Evolutionary conservation across 2,329 filamentous ascomycete genomes (phyloP), one percentile per base, ranked within the genome.

Genomic region (Arthrocladium fulminans): DNA sequence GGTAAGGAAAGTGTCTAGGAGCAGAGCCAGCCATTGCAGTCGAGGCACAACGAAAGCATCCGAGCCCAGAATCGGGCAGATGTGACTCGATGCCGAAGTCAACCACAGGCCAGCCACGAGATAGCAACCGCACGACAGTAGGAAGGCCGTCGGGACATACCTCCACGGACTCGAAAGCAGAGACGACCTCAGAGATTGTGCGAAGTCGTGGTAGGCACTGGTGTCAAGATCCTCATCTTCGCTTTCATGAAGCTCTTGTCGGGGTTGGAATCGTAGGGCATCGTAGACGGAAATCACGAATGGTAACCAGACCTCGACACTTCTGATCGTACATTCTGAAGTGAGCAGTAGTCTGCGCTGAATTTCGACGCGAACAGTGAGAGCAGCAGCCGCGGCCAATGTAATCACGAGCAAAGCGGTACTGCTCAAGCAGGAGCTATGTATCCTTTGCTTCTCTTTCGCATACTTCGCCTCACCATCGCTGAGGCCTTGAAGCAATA

Each of bases 71-170:
- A 66, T 59, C 1, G 73, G 67, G 55, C 74, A 77, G 19, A 77
- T 73, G 49, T 72, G 73, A 2, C 72, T 74, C 13, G 72, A 73
- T 34, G 60, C 56, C 13, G 63, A 66, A 38, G 62, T 65, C 32
- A 58, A 51, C 6, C 63, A 59, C 13, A 70, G 60, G 1, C 60
- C 59, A 12, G 65, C 55, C 4, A 63, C 61, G 25, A 68, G 47
- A 34, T 67, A 58, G 4, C 68, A 67, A 6, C 68, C 67, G 6
- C 67, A 37, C 24, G 64, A 61, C 3, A 74, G 52, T 6, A 71
- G 51, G 3, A 60, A 51, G 1, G 68, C 62, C 0, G 68, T 59
- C 17, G 68, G 56, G 1, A 73, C 34, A 49, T 66, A 68, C 47
- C 66, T 60, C 27, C 63, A 62, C 8, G 61, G 63, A 23, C 61